Conservation (phyloP, 345 rosid species). For the Diplotaxis tenuifolia region DNA sequence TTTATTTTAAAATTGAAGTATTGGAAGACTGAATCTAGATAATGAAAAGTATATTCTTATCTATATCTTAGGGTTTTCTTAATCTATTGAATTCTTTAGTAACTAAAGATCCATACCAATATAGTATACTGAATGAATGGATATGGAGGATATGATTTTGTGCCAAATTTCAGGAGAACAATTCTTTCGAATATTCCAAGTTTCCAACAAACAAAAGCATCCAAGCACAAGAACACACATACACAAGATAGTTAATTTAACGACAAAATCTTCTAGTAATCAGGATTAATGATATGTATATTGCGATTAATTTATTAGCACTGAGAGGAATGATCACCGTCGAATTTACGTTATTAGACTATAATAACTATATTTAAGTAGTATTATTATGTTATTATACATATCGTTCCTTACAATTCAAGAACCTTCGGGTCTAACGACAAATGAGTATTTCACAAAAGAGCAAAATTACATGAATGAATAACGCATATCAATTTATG, state of each 20-base stretch:
- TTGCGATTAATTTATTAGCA: conserved; percentile 7
- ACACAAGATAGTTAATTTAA: neutral
- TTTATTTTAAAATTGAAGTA: neutral
- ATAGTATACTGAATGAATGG: neutral
- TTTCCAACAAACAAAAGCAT: conserved; percentile 24
- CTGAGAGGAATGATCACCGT: conserved; percentile 7
- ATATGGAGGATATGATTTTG: conserved; percentile 12
- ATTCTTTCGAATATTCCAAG: neutral
- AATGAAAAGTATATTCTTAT: neutral
- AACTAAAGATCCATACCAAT: neutral
- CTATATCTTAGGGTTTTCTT: neutral
- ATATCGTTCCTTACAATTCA: conserved; percentile 8
- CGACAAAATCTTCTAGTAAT: conserved; percentile 19
- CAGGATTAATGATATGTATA: neutral
- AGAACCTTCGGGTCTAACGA: conserved; percentile 18
- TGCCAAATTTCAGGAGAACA: conserved; percentile 14
- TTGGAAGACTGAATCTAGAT: neutral
- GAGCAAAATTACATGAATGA: conserved; percentile 14
- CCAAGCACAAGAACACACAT: conserved; percentile 25
- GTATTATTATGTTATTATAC: conserved; percentile 9
- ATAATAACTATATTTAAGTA: neutral
- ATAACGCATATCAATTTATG: neutral
- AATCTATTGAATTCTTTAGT: neutral
- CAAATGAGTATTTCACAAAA: conserved; percentile 24
- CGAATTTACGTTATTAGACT: neutral